These are phyloP conservation scores for Aspergillus olivimuriae DNA, from an alignment of 495 filamentous ascomycete genomes.

Conservation along the genomic window DNA sequence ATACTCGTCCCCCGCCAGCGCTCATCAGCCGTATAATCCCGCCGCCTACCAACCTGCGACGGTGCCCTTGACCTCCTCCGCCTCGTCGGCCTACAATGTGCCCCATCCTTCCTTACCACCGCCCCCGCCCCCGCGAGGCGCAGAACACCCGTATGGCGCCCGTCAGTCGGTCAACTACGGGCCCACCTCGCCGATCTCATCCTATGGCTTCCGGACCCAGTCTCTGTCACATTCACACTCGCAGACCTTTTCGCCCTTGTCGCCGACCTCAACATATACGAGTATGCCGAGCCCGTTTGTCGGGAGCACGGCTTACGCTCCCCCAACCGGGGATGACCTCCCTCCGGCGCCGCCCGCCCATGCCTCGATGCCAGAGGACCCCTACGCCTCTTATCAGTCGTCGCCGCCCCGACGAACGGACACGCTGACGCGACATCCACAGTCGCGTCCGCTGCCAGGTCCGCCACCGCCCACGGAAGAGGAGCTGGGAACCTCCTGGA, in stretches of 20 bases:
- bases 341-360: conserved; percentile 46
- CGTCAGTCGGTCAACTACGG: conserved; percentile 27
- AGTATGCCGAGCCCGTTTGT: conserved; percentile 21
- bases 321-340: conserved; percentile 28
- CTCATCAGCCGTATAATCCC: conserved; percentile 66
- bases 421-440: conserved; percentile 51
- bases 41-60: conserved; percentile 52
- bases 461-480: conserved; percentile 43
- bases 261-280: conserved; percentile 17
- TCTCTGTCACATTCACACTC: conserved; percentile 8
- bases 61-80: conserved; percentile 26
- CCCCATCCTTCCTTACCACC: conserved; percentile 32
- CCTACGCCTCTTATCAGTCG: conserved; percentile 33
- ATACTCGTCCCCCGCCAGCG: conserved; percentile 36
- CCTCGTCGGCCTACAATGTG: conserved; percentile 29
- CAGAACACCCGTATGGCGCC: conserved; percentile 43
- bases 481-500: conserved; percentile 19
- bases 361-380: conserved; percentile 24
- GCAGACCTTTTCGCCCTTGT: conserved; percentile 20
- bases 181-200: conserved; percentile 10
- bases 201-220: conserved; percentile 16
- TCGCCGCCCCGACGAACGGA: conserved; percentile 43
- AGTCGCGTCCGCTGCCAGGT: conserved; percentile 55
- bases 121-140: conserved; percentile 41
- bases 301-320: conserved; percentile 5